Evolutionary conservation across 441 rosid species (phyloP).

Genomic region (Capsella rubella): DNA sequence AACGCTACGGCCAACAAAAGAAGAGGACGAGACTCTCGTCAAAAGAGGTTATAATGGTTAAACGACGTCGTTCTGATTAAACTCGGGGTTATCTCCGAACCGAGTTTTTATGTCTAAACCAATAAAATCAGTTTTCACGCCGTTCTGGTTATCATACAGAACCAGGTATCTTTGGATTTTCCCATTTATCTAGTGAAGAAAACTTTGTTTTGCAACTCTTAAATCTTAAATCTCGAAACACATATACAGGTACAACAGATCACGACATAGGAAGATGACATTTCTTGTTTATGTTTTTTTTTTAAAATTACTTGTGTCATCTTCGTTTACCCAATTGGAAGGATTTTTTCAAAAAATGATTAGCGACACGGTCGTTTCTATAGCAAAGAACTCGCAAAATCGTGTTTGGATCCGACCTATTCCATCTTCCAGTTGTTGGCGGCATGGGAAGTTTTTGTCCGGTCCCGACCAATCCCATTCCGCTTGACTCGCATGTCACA

Average conservation of each 20-base stretch:
- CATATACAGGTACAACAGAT: background rate
- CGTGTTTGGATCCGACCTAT: conserved; percentile 80
- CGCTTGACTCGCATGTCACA: conserved; percentile 69
- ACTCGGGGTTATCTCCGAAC: background rate
- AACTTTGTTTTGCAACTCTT: background rate
- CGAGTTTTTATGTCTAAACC: background rate
- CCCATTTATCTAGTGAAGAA: background rate
- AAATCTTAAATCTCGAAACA: background rate
- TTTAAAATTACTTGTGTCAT: conserved; percentile 2
- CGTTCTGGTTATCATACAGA: too few species aligned
- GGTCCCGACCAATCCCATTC: conserved; percentile 53
- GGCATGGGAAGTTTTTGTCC: conserved; percentile 89
- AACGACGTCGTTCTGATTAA: background rate
- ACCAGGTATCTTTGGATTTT: too few species aligned
- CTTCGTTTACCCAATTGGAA: conserved; percentile 78
- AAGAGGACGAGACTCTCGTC: background rate
- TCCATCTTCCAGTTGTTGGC: conserved; percentile 85
- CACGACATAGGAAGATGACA: background rate
- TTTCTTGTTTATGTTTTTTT: background rate
- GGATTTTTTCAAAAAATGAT: conserved; percentile 70
- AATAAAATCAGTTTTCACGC: too few species aligned
- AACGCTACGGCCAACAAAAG: background rate
- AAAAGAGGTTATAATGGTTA: too few species aligned
- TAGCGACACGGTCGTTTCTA: conserved; percentile 73
- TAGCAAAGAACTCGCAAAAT: conserved; percentile 76